Evolutionary conservation across 2,329 filamentous ascomycete species (phyloP), one percentile per base, ranked within the genome.

Genomic region (Ophiostoma tasmaniense): DNA sequence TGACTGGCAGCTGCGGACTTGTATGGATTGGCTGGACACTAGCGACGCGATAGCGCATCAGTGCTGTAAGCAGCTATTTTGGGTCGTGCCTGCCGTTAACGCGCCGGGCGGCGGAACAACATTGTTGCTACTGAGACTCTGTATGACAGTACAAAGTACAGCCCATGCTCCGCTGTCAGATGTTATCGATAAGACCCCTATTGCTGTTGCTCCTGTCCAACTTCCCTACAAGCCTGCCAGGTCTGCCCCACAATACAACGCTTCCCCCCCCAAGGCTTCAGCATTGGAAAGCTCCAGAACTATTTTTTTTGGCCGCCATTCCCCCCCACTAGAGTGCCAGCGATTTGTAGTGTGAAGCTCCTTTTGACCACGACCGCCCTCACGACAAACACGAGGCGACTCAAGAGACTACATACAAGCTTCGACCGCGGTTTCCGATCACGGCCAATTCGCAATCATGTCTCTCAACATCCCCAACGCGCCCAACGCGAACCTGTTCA

Each of bases 381-480:
- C 66, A 66, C 66, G 66, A 67, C 66, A 55, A 61, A 28, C 50
- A 68, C 37, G 50, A 61, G 52, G 37, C 52, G 30, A 66, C 45
- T 59, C 30, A 50, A 64, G 50, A 33, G 52, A 52, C 39, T 39
- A 45, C 20, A 8, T 37, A 39, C 61, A 64, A 64, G 61, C 45
- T 10, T 66, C 64, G 10, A 39, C 39, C 50, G 61, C 61, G 61
- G 61, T 64, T 64, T 64, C 61, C 39, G 64, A 65, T 45, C 35
- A 65, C 64, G 35, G 64, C 64, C 35, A 39, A 35, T 22, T 62
- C 33, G 30, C 66, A 59, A 77, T 74, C 75, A 98, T 99, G 95
- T 99, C 95, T 81, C 88, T 99, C 79, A 92, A 93, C 78, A 96
- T 99, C 78, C 95, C 95, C 73, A 92, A 89, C 80, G 94, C 95